Conservation (phyloP, 129 eudicot species). For the Arctium minus region DNA sequence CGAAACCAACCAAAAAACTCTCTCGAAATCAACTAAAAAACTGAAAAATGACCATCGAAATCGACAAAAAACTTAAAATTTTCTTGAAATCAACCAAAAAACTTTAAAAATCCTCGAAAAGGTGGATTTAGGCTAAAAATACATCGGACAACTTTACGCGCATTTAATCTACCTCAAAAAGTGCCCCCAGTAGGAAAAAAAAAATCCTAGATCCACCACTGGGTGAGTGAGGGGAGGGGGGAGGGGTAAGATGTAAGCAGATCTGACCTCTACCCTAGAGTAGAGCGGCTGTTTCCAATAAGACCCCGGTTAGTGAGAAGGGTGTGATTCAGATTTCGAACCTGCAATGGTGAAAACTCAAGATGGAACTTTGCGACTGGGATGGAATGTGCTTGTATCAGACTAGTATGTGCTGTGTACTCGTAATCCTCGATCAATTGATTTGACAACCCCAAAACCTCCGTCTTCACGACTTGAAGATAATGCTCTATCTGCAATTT, state of each 20-base stretch:
- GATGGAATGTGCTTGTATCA: conserved; percentile 54
- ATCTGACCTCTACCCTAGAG: background rate
- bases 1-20: too few species aligned
- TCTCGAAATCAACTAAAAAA: too few species aligned
- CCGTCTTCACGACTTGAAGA: conserved; percentile 92
- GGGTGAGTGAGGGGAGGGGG: too few species aligned
- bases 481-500: conserved; percentile 81
- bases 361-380: conserved; percentile 87
- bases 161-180: too few species aligned
- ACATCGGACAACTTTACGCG: too few species aligned
- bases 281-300: background rate
- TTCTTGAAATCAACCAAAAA: too few species aligned
- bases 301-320: background rate
- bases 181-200: too few species aligned
- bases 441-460: conserved; percentile 56
- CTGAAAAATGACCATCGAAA: too few species aligned
- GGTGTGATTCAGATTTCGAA: conserved; percentile 2
- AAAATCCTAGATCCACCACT: too few species aligned
- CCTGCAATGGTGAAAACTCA: conserved; percentile 88
- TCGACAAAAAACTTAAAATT: too few species aligned
- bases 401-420: conserved; percentile 89
- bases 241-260: background rate
- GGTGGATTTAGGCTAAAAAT: too few species aligned
- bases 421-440: conserved; percentile 76
- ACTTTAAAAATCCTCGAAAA: too few species aligned